These are phyloP conservation scores for Penicillium hordei DNA, from an alignment of 2,329 filamentous ascomycete species.

Conservation along the genomic window DNA sequence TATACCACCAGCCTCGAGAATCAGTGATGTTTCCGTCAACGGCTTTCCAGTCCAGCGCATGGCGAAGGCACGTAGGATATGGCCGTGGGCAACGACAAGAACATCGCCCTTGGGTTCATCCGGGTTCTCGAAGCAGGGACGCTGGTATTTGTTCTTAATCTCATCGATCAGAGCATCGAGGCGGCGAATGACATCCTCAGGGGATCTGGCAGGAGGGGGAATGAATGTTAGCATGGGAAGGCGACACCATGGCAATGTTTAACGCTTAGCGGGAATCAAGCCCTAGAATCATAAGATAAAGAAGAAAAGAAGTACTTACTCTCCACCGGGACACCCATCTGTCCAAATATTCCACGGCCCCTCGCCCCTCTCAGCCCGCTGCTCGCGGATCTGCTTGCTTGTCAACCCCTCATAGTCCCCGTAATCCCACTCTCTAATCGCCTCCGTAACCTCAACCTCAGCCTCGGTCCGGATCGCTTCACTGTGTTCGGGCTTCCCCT, in stretches of 20 bases:
- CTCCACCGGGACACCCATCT: constrained; percentile 83
- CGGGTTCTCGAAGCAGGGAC: constrained; percentile 58
- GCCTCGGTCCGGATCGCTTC: constrained; percentile 56
- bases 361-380: constrained; percentile 57
- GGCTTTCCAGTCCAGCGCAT: constrained; percentile 78
- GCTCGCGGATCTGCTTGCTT: constrained; percentile 63
- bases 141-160: constrained; percentile 67
- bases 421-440: constrained; percentile 84
- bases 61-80: constrained; percentile 83
- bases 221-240: not conserved
- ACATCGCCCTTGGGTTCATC: constrained; percentile 61
- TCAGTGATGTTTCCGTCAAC: constrained; percentile 71
- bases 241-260: not conserved
- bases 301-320: constrained; percentile 54
- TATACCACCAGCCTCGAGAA: constrained; percentile 86
- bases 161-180: constrained; percentile 75
- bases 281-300: not conserved
- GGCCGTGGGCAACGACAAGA: constrained; percentile 82
- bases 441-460: constrained; percentile 65
- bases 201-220: constrained; percentile 52
- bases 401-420: constrained; percentile 83
- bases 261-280: not conserved
- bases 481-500: constrained; percentile 30
- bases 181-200: constrained; percentile 68
- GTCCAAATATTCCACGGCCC: constrained; percentile 80